Percentiles rank a stretch among this genome's conserved stretches.
Conservation (phyloP, 1,284 basidiomycete genomes). For the Salmacisia buchloeana region DNA sequence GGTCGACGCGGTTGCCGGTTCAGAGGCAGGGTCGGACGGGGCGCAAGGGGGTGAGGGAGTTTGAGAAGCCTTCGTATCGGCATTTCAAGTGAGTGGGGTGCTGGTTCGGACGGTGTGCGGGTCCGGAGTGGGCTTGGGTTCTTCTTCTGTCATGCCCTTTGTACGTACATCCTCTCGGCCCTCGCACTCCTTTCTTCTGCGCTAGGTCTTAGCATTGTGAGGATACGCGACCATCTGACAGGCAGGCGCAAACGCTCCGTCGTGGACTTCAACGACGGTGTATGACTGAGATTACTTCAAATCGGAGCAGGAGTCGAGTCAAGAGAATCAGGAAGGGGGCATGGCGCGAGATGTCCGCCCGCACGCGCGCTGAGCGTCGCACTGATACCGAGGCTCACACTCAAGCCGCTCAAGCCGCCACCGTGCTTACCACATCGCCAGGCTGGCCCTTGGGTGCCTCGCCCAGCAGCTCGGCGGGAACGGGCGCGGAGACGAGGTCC, state of each 20-base stretch:
- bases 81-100: constrained; percentile 5
- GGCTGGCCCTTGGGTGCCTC: constrained; percentile 3
- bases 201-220: too few species aligned
- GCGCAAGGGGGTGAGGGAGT: neutral
- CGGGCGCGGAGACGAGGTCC: neutral
- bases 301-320: neutral
- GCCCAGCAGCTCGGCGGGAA: neutral
- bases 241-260: too few species aligned
- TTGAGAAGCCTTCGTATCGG: constrained; percentile 2
- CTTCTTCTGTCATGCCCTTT: too few species aligned
- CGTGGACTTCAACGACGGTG: too few species aligned
- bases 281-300: too few species aligned
- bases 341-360: neutral
- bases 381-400: too few species aligned
- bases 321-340: neutral
- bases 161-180: too few species aligned
- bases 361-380: too few species aligned
- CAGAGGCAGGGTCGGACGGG: constrained; percentile 8
- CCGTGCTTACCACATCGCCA: neutral
- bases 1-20: constrained; percentile 54
- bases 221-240: too few species aligned
- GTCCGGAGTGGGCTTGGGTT: too few species aligned
- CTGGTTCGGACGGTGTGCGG: neutral
- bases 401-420: too few species aligned
- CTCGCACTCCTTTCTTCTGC: too few species aligned